Conservation (phyloP, 768 basidiomycete genomes). For the Lactarius sanguifluus region DNA sequence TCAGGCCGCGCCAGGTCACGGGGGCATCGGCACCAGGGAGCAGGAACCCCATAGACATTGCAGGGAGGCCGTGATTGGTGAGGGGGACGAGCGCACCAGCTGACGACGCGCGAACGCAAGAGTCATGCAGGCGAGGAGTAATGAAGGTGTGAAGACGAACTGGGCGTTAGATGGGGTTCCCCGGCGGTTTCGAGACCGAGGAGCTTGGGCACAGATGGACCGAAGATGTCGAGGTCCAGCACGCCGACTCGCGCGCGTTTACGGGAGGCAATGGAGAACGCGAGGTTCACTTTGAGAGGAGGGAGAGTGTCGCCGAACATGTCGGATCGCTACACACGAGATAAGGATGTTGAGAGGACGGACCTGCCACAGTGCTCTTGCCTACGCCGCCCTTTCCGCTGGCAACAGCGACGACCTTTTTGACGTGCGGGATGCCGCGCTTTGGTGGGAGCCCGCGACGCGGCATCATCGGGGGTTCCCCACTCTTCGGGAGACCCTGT, state of each 20-base stretch:
- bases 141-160: conserved; percentile 42
- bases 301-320: neutral
- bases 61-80: conserved; percentile 83
- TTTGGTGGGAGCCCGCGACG: conserved; percentile 63
- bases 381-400: conserved; percentile 97
- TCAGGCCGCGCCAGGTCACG: conserved; percentile 93
- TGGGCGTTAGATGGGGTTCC: conserved; percentile 72
- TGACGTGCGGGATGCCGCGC: conserved; percentile 66
- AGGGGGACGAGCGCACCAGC: conserved; percentile 81
- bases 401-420: conserved; percentile 79
- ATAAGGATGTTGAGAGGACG: conserved; percentile 27
- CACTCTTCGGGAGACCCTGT: conserved; percentile 35
- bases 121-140: neutral
- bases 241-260: conserved; percentile 64
- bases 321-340: conserved; percentile 2
- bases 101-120: conserved; percentile 17
- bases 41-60: conserved; percentile 98
- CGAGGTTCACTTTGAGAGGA: conserved; percentile 65
- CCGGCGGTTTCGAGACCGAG: conserved; percentile 81
- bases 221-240: conserved; percentile 94
- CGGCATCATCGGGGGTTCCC: conserved; percentile 29
- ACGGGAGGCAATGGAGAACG: conserved; percentile 62
- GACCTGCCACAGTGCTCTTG: conserved; percentile 91
- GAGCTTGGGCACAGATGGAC: conserved; percentile 89
- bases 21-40: conserved; percentile 75